A percentile compares a stretch with the other conserved stretches of the same genome.
These are phyloP conservation scores for Hydnomerulius pinastri DNA, from an alignment of 768 basidiomycete genomes.

Conservation along the genomic window DNA sequence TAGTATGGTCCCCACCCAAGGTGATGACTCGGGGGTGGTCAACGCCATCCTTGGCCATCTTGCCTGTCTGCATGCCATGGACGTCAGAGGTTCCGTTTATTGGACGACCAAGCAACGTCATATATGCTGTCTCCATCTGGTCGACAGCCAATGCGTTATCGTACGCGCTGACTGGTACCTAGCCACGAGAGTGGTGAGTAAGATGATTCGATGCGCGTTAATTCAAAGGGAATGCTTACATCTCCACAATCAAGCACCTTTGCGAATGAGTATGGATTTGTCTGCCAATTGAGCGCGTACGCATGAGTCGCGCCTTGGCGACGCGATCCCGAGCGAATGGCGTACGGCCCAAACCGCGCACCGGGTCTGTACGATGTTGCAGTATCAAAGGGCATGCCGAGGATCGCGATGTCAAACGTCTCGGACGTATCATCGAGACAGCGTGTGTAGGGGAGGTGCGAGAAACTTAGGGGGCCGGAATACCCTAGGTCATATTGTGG, in stretches of 20 bases:
- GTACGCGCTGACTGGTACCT: slow-evolving; percentile 75
- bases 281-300: slow-evolving; percentile 66
- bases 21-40: slow-evolving; percentile 70
- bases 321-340: slow-evolving; percentile 72
- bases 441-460: slow-evolving; percentile 70
- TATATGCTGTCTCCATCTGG: slow-evolving; percentile 82
- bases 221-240: slow-evolving; percentile 36
- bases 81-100: slow-evolving; percentile 17
- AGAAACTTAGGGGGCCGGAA: slow-evolving; percentile 76
- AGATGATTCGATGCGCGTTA: neutral
- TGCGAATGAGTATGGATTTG: slow-evolving; percentile 57
- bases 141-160: slow-evolving; percentile 79
- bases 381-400: slow-evolving; percentile 78
- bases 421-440: slow-evolving; percentile 62
- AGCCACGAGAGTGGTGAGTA: neutral
- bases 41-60: slow-evolving; percentile 50
- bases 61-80: slow-evolving; percentile 16
- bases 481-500: slow-evolving; percentile 65
- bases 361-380: slow-evolving; percentile 53
- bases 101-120: slow-evolving; percentile 59
- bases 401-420: slow-evolving; percentile 69
- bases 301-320: slow-evolving; percentile 57
- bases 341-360: slow-evolving; percentile 80
- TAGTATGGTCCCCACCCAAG: slow-evolving; percentile 73
- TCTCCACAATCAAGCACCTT: slow-evolving; percentile 80